Evolutionary conservation across 164 flowering plant genomes (phyloP).

Genomic region (Kingdonia uniflora): DNA sequence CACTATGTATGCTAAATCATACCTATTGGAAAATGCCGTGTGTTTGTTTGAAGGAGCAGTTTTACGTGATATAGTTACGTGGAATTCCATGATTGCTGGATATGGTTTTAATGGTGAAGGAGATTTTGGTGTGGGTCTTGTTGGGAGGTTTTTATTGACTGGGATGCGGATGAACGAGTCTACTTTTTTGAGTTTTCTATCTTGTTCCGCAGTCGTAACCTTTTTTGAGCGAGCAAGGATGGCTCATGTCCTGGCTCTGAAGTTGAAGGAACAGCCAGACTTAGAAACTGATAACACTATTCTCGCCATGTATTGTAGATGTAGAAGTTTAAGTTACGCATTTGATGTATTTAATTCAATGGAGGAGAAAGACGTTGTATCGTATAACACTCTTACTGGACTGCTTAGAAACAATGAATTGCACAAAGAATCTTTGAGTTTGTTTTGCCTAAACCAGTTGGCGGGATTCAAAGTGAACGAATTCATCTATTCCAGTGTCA

Average conservation of each 20-base stretch:
- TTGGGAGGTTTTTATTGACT: constrained; percentile 9
- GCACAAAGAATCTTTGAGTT: constrained; percentile 11
- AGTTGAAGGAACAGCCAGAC: constrained; percentile 10
- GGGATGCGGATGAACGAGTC: constrained; percentile 19
- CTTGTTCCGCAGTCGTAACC: constrained; percentile 16
- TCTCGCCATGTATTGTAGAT: constrained; percentile 23
- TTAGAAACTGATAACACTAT: constrained; percentile 12
- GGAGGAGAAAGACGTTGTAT: constrained; percentile 10
- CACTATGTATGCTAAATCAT: constrained; percentile 17
- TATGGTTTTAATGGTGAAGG: constrained; percentile 19
- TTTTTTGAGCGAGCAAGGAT: constrained; percentile 16
- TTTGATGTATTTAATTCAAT: constrained; percentile 9
- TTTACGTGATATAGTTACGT: constrained; percentile 17
- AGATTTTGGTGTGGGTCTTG: constrained; percentile 12
- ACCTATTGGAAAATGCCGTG: constrained; percentile 12
- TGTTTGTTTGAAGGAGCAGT: constrained; percentile 11
- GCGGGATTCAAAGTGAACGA: constrained; percentile 18
- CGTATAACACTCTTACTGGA: constrained; percentile 14
- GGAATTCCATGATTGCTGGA: constrained; percentile 24
- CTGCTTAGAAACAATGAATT: constrained; percentile 10
- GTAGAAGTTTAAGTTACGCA: constrained; percentile 10
- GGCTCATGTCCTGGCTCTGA: constrained; percentile 20
- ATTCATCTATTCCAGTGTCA: constrained; percentile 10
- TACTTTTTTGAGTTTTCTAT: constrained; percentile 23
- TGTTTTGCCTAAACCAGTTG: constrained; percentile 9